Percentiles rank a stretch among this genome's conserved stretches.
Conservation (phyloP, 495 filamentous ascomycete genomes). For the Talaromyces stipitatus region DNA sequence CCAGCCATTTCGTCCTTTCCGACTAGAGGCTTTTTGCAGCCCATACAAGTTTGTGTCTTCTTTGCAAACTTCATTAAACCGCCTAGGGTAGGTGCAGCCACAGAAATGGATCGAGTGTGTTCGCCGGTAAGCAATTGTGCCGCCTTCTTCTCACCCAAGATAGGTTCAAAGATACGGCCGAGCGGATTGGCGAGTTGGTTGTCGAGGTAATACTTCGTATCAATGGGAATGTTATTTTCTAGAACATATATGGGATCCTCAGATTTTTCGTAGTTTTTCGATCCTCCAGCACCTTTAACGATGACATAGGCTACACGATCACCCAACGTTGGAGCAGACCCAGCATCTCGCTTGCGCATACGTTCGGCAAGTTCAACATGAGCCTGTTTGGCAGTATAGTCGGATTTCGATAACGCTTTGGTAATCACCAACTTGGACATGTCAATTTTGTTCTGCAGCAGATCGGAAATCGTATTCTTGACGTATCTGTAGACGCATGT, state of each 20-base stretch:
- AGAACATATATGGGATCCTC: conserved; percentile 96
- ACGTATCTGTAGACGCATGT: conserved; percentile 61
- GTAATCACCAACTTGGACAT: conserved; percentile 99
- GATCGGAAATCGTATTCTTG: conserved; percentile 89
- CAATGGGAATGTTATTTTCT: conserved; percentile 95
- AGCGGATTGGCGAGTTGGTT: conserved; percentile 96
- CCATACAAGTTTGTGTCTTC: conserved; percentile 96
- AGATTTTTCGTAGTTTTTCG: conserved; percentile 90
- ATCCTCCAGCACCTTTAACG: conserved; percentile 77
- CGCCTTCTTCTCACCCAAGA: conserved; percentile 85
- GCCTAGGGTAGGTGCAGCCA: conserved; percentile 81
- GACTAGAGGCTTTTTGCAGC: conserved; percentile 90
- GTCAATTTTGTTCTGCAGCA: conserved; percentile 95
- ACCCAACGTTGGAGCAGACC: conserved; percentile 88
- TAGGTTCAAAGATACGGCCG: conserved; percentile 93
- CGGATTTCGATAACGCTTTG: conserved; percentile 80
- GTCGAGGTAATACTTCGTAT: conserved; percentile 98
- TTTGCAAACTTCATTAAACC: conserved; percentile 98
- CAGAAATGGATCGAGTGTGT: conserved; percentile 85
- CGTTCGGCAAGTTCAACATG: conserved; percentile 90
- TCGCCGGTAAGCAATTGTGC: conserved; percentile 75
- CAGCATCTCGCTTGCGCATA: conserved; percentile 93
- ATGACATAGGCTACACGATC: conserved; percentile 99
- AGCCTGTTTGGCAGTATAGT: conserved; percentile 85
- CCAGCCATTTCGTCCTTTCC: conserved; percentile 72